phyloP scores from a whole-genome alignment of 2,329 filamentous ascomycete species.

The Scytalidium sp. region DNA sequence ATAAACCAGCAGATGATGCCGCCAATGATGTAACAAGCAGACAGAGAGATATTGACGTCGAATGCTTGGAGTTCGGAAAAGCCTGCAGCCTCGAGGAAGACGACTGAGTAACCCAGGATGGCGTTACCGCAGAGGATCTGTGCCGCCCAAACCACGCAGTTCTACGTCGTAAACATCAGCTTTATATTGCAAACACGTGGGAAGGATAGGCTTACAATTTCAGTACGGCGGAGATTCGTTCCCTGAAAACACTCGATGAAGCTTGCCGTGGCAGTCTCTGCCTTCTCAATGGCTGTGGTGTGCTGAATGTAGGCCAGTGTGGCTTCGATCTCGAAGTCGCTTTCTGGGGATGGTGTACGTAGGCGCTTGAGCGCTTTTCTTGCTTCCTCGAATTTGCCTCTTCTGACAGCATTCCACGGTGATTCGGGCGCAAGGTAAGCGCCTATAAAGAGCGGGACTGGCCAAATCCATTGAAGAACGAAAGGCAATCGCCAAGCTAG shows the following conservation, averaged over 20 bases:
- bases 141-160: slow-evolving; percentile 36
- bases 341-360: slow-evolving; percentile 16
- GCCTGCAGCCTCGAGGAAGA: slow-evolving; percentile 37
- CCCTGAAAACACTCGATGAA: slow-evolving; percentile 22
- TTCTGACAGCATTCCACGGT: slow-evolving; percentile 29
- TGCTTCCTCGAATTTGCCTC: slow-evolving; percentile 25
- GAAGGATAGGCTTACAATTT: slow-evolving; percentile 14
- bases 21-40: slow-evolving; percentile 37
- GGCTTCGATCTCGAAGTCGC: slow-evolving; percentile 24
- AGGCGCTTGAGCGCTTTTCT: slow-evolving; percentile 22
- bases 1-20: slow-evolving; percentile 38
- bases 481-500: slow-evolving; percentile 15
- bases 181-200: neutral
- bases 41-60: slow-evolving; percentile 36
- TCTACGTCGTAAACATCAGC: slow-evolving; percentile 12
- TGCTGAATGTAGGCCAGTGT: slow-evolving; percentile 21
- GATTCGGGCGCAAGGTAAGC: slow-evolving; percentile 29
- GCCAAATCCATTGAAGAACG: slow-evolving; percentile 16
- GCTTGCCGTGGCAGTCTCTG: slow-evolving; percentile 17
- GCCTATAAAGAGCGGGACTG: slow-evolving; percentile 19
- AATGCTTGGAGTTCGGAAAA: slow-evolving; percentile 34
- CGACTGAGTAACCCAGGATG: slow-evolving; percentile 33
- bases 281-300: slow-evolving; percentile 19
- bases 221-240: slow-evolving; percentile 22
- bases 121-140: slow-evolving; percentile 36